Conservation (phyloP, 176 grass and related monocot species). For the Hsuehochloa calcarea region DNA sequence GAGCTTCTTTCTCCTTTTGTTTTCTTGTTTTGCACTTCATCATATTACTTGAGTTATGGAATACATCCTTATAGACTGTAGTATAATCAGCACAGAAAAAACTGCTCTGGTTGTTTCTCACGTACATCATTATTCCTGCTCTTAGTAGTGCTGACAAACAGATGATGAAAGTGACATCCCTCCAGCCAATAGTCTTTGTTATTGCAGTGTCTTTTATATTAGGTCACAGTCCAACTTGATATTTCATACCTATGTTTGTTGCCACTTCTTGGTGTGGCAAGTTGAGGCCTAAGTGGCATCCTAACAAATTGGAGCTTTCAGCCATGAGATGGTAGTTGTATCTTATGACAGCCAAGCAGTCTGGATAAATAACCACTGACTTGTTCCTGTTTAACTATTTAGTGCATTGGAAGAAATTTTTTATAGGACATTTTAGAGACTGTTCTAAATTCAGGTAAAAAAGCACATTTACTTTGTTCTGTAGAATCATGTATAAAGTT, state of each 20-base stretch:
- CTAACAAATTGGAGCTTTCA: conserved; percentile 31
- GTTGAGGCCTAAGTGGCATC: conserved; percentile 24
- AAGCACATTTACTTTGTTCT: neutral
- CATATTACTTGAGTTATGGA: conserved; percentile 9
- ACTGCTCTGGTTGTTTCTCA: conserved; percentile 8
- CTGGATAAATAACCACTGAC: conserved; percentile 1
- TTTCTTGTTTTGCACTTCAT: conserved; percentile 40
- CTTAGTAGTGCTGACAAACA: conserved; percentile 21
- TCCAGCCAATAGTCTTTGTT: conserved; percentile 29
- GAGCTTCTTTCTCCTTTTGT: conserved; percentile 15
- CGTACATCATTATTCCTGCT: neutral
- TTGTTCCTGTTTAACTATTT: neutral
- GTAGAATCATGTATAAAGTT: neutral
- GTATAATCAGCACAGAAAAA: conserved; percentile 1
- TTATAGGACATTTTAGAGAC: neutral
- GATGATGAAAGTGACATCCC: conserved; percentile 33
- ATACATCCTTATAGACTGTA: neutral
- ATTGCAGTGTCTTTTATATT: conserved; percentile 34
- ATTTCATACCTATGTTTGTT: conserved; percentile 27
- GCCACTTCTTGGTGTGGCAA: conserved; percentile 25
- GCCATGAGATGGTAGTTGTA: conserved; percentile 5
- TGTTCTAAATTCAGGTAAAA: conserved; percentile 2
- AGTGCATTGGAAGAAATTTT: neutral
- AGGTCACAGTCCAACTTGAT: conserved; percentile 35
- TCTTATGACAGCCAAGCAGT: conserved; percentile 11